Conservation (phyloP, 768 basidiomycete species). For the Trametes gibbosa region DNA sequence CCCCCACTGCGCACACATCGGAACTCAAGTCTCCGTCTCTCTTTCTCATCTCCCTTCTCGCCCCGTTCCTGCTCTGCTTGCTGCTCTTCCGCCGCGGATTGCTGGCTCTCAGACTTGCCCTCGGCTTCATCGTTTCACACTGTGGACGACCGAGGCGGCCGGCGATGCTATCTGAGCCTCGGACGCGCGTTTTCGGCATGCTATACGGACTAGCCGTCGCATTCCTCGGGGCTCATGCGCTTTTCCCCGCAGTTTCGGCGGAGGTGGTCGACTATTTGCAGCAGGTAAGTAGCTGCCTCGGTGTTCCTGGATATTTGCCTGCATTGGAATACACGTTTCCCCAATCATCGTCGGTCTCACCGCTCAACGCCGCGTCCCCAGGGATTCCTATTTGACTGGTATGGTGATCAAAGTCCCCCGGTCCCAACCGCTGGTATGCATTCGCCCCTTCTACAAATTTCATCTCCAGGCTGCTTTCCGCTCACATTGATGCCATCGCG, state of each 20-base stretch:
- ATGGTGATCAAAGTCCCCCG: conserved; percentile 28
- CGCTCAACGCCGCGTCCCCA: background rate
- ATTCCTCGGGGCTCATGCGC: conserved; percentile 2
- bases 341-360: background rate
- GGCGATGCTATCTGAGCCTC: background rate
- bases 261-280: conserved; percentile 4
- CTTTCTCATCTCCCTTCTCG: background rate
- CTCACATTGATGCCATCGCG: background rate
- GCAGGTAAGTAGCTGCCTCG: conserved; percentile 12
- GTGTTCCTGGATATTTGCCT: background rate
- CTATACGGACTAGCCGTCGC: background rate
- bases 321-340: conserved; percentile 13
- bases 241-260: conserved; percentile 3
- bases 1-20: background rate
- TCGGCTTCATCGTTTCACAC: background rate
- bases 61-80: background rate
- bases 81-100: background rate
- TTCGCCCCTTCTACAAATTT: background rate
- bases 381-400: conserved; percentile 34
- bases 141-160: background rate
- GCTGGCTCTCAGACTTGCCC: too few relatives aligned
- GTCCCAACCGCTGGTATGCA: conserved; percentile 31
- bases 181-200: background rate
- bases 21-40: background rate
- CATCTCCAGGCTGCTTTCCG: background rate